Conservation (phyloP, 208 protist species). For the Sergeia podlipaevii region DNA sequence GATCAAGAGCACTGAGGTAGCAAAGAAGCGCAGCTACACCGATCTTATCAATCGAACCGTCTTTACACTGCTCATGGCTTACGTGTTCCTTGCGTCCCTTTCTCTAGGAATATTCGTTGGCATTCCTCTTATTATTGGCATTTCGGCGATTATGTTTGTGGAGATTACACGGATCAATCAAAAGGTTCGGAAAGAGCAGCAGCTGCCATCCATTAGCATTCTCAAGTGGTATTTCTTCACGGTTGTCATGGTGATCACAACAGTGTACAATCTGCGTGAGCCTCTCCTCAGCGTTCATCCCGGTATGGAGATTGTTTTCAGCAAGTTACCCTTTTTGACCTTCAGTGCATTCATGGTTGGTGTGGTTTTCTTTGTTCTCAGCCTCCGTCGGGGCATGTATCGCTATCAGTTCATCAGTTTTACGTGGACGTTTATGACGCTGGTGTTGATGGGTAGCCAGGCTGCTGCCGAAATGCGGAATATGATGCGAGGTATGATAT, state of each 20-base stretch:
- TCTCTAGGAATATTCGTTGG: slow-evolving; percentile 73
- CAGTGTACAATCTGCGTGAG: slow-evolving; percentile 42
- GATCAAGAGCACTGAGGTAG: neutral
- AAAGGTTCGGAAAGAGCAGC: slow-evolving; percentile 57
- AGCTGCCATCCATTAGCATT: slow-evolving; percentile 63
- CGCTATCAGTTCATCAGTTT: slow-evolving; percentile 92
- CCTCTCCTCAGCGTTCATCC: slow-evolving; percentile 60
- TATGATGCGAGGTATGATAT: slow-evolving; percentile 90
- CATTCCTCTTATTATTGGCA: slow-evolving; percentile 58
- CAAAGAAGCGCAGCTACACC: slow-evolving; percentile 38
- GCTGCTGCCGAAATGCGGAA: slow-evolving; percentile 64
- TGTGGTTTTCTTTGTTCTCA: slow-evolving; percentile 86
- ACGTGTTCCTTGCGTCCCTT: slow-evolving; percentile 75
- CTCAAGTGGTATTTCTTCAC: slow-evolving; percentile 84
- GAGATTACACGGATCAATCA: slow-evolving; percentile 90
- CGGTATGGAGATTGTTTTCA: slow-evolving; percentile 36
- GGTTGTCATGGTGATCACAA: slow-evolving; percentile 34
- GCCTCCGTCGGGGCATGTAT: slow-evolving; percentile 82
- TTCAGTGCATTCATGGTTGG: slow-evolving; percentile 72
- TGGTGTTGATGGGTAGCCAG: slow-evolving; percentile 71
- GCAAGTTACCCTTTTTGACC: slow-evolving; percentile 48
- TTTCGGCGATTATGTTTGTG: slow-evolving; percentile 80
- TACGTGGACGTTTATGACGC: slow-evolving; percentile 85
- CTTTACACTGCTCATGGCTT: slow-evolving; percentile 83
- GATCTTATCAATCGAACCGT: slow-evolving; percentile 84